phyloP scores from a whole-genome alignment of 176 grass and related monocot genomes.

The Chrysopogon serrulatus region DNA sequence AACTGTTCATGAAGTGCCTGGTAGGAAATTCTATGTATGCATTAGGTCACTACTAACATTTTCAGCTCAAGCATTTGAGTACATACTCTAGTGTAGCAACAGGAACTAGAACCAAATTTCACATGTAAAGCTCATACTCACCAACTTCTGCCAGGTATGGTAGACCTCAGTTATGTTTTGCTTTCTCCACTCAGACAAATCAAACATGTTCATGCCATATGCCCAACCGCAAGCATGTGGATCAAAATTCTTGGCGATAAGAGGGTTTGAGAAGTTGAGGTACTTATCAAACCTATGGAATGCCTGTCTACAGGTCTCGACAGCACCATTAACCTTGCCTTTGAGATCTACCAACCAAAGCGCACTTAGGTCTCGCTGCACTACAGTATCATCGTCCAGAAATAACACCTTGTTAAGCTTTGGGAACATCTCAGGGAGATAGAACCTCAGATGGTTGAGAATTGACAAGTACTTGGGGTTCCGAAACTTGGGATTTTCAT shows the following conservation, averaged over 20 bases:
- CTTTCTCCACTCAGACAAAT: constrained; percentile 92
- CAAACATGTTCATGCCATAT: constrained; percentile 95
- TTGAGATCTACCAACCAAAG: constrained; percentile 83
- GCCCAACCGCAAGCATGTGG: constrained; percentile 79
- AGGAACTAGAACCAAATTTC: neutral
- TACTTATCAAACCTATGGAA: constrained; percentile 90
- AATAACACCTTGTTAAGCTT: constrained; percentile 83
- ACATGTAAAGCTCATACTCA: constrained; percentile 27
- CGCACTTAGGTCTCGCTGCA: constrained; percentile 63
- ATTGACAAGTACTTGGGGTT: constrained; percentile 96
- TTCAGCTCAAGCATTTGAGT: neutral
- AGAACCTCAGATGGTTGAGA: constrained; percentile 95
- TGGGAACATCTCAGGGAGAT: constrained; percentile 89
- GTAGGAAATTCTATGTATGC: neutral
- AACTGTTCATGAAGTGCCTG: neutral
- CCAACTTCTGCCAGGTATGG: constrained; percentile 84
- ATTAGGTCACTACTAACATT: neutral
- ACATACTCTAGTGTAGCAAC: neutral
- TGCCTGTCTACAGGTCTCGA: constrained; percentile 78
- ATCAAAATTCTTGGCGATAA: constrained; percentile 80
- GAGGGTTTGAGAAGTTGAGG: constrained; percentile 89
- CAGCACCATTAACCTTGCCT: constrained; percentile 88
- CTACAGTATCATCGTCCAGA: constrained; percentile 87
- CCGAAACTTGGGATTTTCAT: constrained; percentile 75
- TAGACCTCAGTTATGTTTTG: constrained; percentile 84